These are phyloP conservation scores for Cucurbita moschata DNA, from an alignment of 306 rosid genomes.

Conservation along the genomic window DNA sequence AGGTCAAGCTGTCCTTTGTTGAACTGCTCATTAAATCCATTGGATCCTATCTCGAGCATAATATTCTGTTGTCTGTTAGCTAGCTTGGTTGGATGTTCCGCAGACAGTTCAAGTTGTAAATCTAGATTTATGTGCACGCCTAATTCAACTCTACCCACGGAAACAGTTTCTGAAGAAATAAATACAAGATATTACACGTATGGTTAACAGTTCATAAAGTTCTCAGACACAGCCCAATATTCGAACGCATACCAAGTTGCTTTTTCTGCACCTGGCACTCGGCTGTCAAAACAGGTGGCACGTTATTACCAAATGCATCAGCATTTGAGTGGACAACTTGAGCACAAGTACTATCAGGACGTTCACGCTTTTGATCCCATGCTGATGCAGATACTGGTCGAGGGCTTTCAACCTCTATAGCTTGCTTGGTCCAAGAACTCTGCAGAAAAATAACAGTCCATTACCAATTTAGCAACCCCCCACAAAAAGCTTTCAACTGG, in stretches of 20 bases:
- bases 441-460: conserved; percentile 26
- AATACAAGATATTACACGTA: conserved; percentile 1
- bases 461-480: neutral
- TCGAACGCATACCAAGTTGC: conserved; percentile 32
- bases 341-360: conserved; percentile 80
- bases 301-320: conserved; percentile 27
- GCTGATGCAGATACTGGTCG: conserved; percentile 24
- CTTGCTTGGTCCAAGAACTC: conserved; percentile 89
- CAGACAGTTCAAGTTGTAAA: conserved; percentile 20
- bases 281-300: conserved; percentile 25
- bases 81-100: conserved; percentile 29
- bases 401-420: conserved; percentile 78
- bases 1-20: conserved; percentile 32
- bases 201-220: neutral
- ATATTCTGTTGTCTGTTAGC: conserved; percentile 28
- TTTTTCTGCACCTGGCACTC: conserved; percentile 33
- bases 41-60: conserved; percentile 25
- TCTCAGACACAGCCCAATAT: conserved; percentile 2
- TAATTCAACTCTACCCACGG: conserved; percentile 23
- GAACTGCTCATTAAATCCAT: conserved; percentile 35
- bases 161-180: conserved; percentile 18
- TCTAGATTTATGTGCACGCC: conserved; percentile 21
- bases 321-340: conserved; percentile 60
- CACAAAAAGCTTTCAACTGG: neutral
- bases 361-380: conserved; percentile 37